Percentiles rank a stretch among this genome's conserved stretches.
Evolutionary conservation across 805 yeast species (phyloP).

Genomic region (Teunomyces atbi): DNA sequence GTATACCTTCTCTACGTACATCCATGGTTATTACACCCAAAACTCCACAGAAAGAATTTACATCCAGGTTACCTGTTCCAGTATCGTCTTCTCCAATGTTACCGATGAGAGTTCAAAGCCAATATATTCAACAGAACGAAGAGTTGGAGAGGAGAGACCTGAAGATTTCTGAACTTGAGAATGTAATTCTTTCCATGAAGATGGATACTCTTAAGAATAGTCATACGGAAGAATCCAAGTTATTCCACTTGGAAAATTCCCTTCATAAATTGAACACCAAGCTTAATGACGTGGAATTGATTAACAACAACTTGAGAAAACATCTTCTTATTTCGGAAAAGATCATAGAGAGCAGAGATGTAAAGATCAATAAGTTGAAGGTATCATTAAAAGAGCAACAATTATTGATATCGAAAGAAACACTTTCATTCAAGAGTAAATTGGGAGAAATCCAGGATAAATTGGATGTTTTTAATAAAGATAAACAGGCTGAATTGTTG

Average conservation of each 20-base stretch:
- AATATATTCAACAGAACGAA: slow-evolving; percentile 11
- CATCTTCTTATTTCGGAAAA: slow-evolving; percentile 56
- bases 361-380: slow-evolving; percentile 56
- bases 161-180: slow-evolving; percentile 31
- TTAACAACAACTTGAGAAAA: slow-evolving; percentile 54
- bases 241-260: slow-evolving; percentile 55
- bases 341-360: slow-evolving; percentile 56
- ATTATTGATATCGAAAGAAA: slow-evolving; percentile 45
- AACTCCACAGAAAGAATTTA: slow-evolving; percentile 14
- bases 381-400: slow-evolving; percentile 50
- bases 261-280: slow-evolving; percentile 57
- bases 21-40: slow-evolving; percentile 9
- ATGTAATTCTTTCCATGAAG: slow-evolving; percentile 25
- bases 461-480: slow-evolving; percentile 12
- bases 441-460: slow-evolving; percentile 28
- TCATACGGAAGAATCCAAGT: slow-evolving; percentile 47
- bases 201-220: slow-evolving; percentile 26
- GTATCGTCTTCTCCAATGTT: slow-evolving; percentile 9
- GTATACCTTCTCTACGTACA: slow-evolving; percentile 8
- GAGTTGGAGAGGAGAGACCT: slow-evolving; percentile 27
- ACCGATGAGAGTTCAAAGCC: slow-evolving; percentile 2
- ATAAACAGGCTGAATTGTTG: slow-evolving; percentile 13
- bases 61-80: slow-evolving; percentile 12
- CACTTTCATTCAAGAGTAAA: slow-evolving; percentile 47
- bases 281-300: slow-evolving; percentile 59